Evolutionary conservation across 331 rosid species (phyloP), one percentile per base, ranked within the genome.

Genomic region (Quercus lobata): DNA sequence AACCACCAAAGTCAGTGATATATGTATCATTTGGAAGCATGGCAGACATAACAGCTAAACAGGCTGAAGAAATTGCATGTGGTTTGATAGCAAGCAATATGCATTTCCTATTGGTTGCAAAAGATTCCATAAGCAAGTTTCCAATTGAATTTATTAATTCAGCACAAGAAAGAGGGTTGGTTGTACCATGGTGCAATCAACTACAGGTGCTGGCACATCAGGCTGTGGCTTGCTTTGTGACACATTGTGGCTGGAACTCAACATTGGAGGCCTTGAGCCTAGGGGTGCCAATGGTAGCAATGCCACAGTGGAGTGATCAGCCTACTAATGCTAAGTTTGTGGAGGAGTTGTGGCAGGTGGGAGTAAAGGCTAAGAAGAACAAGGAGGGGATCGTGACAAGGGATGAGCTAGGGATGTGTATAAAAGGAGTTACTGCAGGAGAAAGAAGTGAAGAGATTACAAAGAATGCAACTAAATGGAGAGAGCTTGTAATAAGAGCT

Each of bases 221-320:
- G 5, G 79, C 91, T 1, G 69, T 85, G 14, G 76, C 70, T 16
- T 85, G 86, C 60, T 88, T 88, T 24, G 5, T 88, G 21, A 88
- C 91, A 12, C 91, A 88, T 4, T 88, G 89, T 21, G 91, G 89
- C 0, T 88, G 91, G 91, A 88, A 88, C 79, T 88, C 91, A 3
- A 68, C 91, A 3, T 74, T 88, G 29, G 91, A 88, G 69, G 88
- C 91, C 2, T 17, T 85, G 8, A 71, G 81, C 54, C 76, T 32
- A 0, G 91, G 91, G 4, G 76, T 88, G 15, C 87, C 89, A 1
- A 81, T 85, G 65, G 63, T 88, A 69, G 57, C 83, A 1, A 83
- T 81, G 57, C 89, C 91, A 10, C 89, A 79, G 2, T 88, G 88
- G 89, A 87, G 91, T 0, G 91, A 88, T 56, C 91, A 88, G 61